Evolutionary conservation across 2,329 filamentous ascomycete genomes (phyloP), one percentile per base, ranked within the genome.

Genomic region (Meredithiella fracta): DNA sequence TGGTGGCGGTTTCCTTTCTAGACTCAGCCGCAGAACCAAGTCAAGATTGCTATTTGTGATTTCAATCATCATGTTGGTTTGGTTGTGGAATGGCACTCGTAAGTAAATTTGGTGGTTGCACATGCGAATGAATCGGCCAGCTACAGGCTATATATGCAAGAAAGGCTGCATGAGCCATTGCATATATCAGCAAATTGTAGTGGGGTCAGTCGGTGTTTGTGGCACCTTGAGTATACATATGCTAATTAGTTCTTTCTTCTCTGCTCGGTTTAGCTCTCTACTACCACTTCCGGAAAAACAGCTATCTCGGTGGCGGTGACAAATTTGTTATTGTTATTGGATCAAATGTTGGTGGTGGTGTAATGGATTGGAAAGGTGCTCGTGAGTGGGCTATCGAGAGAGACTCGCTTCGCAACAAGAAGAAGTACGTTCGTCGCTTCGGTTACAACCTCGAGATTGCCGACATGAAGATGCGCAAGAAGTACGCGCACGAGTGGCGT

Each of bases 311-410:
- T 53, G 86, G 86, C 51, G 92, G 92, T 20, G 82, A 83, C 65
- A 97, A 95, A 65, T 90, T 85, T 65, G 92, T 98, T 61, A 85
- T 98, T 55, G 89, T 98, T 60, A 74, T 97, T 20, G 90, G 86
- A 23, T 90, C 92, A 56, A 98, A 98, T 65, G 79, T 94, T 60
- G 92, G 92, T 51, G 92, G 92, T 59, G 92, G 92, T 63, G 92
- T 98, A 6, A 97, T 97, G 89, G 91, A 96, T 65, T 96, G 89
- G 91, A 98, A 98, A 69, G 91, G 91, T 0, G 86, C 91, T 20
- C 80, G 90, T 59, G 92, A 98, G 71, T 98, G 92, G 92, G 92
- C 92, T 0, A 94, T 97, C 64, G 92, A 98, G 71, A 78, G 92
- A 67, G 90, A 97, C 72, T 97, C 91, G 65, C 80, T 97, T 55